Evolutionary conservation across 805 yeast genomes (phyloP), one percentile per base, ranked within the genome.

Genomic region (Pichia gijzeniarum): DNA sequence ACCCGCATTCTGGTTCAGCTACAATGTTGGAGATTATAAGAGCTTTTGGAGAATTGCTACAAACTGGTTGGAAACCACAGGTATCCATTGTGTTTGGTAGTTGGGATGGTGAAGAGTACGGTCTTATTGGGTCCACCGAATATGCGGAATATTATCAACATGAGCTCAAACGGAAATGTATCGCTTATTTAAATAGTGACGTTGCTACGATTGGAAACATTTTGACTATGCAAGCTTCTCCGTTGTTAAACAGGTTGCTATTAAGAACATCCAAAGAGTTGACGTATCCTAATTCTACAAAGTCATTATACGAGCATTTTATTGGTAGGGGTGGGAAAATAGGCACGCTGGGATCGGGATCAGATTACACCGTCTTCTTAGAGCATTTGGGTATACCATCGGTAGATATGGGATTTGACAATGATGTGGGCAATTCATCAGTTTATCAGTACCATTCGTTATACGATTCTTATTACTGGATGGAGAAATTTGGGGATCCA

Each of bases 21-120:
- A 77, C 71, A 0, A 49, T 82, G 51, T 61, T 84, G 36, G 91
- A 84, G 58, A 63, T 84, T 35, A 80, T 81, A 7, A 68, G 85
- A 40, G 80, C 76, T 1, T 66, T 82, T 31, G 74, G 77, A 20
- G 74, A 69, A 36, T 65, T 84, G 43, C 49, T 60, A 28, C 65
- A 72, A 49, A 51, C 58, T 1, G 88, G 87, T 8, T 86, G 90
- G 90, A 75, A 73, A 55, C 95, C 95, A 10, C 60, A 75, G 41
- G 69, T 93, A 55, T 77, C 89, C 0, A 80, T 87, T 20, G 70
- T 77, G 44, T 68, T 87, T 38, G 82, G 82, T 0, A 79, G 85
- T 25, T 87, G 89, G 89, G 95, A 87, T 62, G 95, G 86, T 31
- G 89, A 80, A 52, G 87, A 81, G 56, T 76, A 75, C 50, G 91